These are phyloP conservation scores for Ceratobasidium sp. DNA, from an alignment of 1,284 basidiomycete species.

Conservation along the genomic window DNA sequence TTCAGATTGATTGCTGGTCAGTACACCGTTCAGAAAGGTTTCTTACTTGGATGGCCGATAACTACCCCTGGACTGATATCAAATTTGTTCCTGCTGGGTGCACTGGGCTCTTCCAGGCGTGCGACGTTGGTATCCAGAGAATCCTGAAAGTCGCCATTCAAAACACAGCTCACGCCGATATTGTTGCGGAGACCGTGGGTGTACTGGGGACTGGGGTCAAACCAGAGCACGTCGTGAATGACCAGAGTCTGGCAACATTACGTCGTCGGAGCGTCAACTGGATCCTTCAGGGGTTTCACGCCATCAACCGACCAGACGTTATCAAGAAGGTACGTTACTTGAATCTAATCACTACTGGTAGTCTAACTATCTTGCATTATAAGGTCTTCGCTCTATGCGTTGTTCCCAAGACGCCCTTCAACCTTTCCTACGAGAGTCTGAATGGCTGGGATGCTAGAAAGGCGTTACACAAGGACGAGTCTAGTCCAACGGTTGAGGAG, in stretches of 20 bases:
- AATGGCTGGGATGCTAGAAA: not conserved
- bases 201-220: not conserved
- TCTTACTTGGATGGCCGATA: slow-evolving; percentile 53
- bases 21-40: slow-evolving; percentile 60
- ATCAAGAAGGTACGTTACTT: slow-evolving; percentile 23
- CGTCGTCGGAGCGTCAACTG: slow-evolving; percentile 21
- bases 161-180: slow-evolving; percentile 55
- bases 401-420: no score
- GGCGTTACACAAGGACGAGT: not conserved
- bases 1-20: slow-evolving; percentile 59
- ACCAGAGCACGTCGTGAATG: not conserved
- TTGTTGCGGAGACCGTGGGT: slow-evolving; percentile 40
- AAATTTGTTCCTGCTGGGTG: slow-evolving; percentile 52
- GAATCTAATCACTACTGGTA: no score
- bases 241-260: slow-evolving; percentile 8
- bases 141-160: slow-evolving; percentile 55
- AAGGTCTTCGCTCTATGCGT: no score
- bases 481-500: not conserved
- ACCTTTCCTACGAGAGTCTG: no score
- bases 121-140: slow-evolving; percentile 57
- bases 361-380: no score
- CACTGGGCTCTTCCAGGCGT: slow-evolving; percentile 54
- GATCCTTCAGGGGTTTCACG: slow-evolving; percentile 11
- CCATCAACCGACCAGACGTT: slow-evolving; percentile 31
- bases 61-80: slow-evolving; percentile 52